phyloP scores from a whole-genome alignment of 768 basidiomycete genomes.

The Solioccasus polychromus region DNA sequence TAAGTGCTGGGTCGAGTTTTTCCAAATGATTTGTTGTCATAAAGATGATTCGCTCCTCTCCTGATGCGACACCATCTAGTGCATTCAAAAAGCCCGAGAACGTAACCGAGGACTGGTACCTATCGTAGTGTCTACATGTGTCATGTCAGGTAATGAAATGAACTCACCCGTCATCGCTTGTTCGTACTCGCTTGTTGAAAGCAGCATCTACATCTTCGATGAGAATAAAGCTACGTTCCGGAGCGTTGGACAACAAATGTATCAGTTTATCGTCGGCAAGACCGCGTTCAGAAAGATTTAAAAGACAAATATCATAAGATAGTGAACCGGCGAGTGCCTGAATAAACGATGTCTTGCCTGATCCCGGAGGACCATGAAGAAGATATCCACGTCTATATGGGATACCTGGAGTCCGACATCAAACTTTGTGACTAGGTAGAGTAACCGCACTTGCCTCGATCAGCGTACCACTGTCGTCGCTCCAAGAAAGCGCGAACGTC shows the following conservation, averaged over 20 bases:
- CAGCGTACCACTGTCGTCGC: slow-evolving; percentile 91
- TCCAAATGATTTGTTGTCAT: slow-evolving; percentile 98
- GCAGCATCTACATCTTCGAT: slow-evolving; percentile 98
- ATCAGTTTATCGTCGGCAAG: slow-evolving; percentile 96
- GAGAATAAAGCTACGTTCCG: slow-evolving; percentile 89
- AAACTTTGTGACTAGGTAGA: slow-evolving; percentile 1
- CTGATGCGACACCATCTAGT: slow-evolving; percentile 94
- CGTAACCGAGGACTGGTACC: slow-evolving; percentile 92
- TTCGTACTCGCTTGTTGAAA: slow-evolving; percentile 90
- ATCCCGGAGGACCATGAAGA: slow-evolving; percentile 93
- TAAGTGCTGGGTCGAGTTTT: slow-evolving; percentile 87
- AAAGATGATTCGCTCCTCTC: slow-evolving; percentile 97
- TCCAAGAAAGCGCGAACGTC: slow-evolving; percentile 83
- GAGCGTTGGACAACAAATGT: slow-evolving; percentile 88
- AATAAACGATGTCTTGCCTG: slow-evolving; percentile 98
- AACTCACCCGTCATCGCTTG: slow-evolving; percentile 85
- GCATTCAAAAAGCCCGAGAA: slow-evolving; percentile 98
- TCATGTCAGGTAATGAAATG: background rate
- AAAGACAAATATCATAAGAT: slow-evolving; percentile 91
- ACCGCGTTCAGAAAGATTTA: slow-evolving; percentile 95
- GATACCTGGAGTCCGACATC: slow-evolving; percentile 58
- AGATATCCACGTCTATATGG: slow-evolving; percentile 96
- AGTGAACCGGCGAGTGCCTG: slow-evolving; percentile 93
- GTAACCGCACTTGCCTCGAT: slow-evolving; percentile 64
- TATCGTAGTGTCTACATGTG: slow-evolving; percentile 31